Percentiles rank a stretch among this genome's conserved stretches.
phyloP scores from a whole-genome alignment of 208 protist genomes.

The Leptomonas pyrrhocoris region DNA sequence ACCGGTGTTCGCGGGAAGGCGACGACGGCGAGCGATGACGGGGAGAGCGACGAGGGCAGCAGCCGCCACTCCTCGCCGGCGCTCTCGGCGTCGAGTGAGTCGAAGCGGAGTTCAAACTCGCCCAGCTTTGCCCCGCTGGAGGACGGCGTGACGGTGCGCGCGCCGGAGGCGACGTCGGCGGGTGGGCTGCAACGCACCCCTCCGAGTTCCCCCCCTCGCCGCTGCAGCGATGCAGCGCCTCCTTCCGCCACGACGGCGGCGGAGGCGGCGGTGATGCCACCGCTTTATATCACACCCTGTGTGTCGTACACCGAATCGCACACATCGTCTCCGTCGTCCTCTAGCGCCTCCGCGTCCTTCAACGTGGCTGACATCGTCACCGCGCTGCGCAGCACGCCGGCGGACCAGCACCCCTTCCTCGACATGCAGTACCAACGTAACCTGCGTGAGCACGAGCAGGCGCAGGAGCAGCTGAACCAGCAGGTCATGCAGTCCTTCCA shows the following conservation, averaged over 20 bases:
- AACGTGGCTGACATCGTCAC: conserved; percentile 33
- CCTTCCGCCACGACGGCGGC: neutral
- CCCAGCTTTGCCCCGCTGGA: neutral
- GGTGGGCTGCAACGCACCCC: no score
- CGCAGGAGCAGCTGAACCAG: conserved; percentile 40
- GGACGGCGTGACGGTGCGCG: neutral
- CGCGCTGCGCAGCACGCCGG: conserved; percentile 25
- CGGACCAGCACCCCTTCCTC: conserved; percentile 46
- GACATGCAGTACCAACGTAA: conserved; percentile 50
- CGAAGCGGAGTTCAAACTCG: conserved; percentile 15
- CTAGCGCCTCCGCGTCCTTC: neutral
- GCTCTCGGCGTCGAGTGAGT: neutral
- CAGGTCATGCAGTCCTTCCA: conserved; percentile 35
- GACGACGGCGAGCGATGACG: neutral
- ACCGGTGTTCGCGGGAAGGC: neutral
- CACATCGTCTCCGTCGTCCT: neutral
- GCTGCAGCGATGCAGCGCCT: neutral
- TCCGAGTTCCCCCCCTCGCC: neutral
- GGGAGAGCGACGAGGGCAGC: neutral
- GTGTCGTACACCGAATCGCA: conserved; percentile 1
- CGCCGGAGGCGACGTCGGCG: neutral
- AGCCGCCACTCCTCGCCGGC: conserved; percentile 3
- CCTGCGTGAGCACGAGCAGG: conserved; percentile 18
- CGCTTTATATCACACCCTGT: conserved; percentile 6
- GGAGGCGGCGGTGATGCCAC: neutral